These are phyloP conservation scores for Striga asiatica DNA, from an alignment of 257 asterid genomes.

Conservation along the genomic window DNA sequence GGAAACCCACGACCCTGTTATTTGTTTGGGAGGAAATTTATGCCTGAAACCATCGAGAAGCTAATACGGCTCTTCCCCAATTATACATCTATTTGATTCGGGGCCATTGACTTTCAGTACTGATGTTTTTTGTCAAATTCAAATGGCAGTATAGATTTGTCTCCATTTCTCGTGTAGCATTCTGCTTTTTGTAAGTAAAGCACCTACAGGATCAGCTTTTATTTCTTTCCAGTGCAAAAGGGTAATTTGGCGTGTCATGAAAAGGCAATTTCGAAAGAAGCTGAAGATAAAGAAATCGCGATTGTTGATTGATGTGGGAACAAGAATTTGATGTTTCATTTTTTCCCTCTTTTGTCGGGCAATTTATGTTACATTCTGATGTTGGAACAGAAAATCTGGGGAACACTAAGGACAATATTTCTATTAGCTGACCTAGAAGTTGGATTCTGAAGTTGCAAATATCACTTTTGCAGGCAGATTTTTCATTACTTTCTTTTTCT, in stretches of 20 bases:
- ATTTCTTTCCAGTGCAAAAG: conserved; percentile 24
- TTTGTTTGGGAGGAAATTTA: conserved; percentile 81
- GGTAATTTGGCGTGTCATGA: conserved; percentile 15
- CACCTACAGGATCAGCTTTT: conserved; percentile 19
- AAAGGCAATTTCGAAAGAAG: conserved; percentile 14
- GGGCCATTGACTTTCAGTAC: conserved; percentile 19
- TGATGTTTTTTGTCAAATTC: conserved; percentile 54
- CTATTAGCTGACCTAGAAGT: conserved; percentile 28
- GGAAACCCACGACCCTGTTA: conserved; percentile 74
- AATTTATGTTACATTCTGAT: conserved; percentile 27
- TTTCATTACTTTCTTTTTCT: too few species aligned
- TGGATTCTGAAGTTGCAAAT: conserved; percentile 29
- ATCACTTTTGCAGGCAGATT: conserved; percentile 16
- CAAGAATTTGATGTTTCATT: conserved; percentile 27
- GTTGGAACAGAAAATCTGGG: conserved; percentile 19
- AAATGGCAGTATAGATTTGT: conserved; percentile 17
- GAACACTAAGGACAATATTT: conserved; percentile 24
- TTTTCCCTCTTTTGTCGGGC: conserved; percentile 34
- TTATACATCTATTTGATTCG: conserved; percentile 54
- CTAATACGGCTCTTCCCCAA: conserved; percentile 60
- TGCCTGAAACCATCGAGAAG: conserved; percentile 67
- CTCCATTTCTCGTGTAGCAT: conserved; percentile 27
- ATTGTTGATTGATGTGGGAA: conserved; percentile 24
- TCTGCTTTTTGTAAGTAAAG: conserved; percentile 35
- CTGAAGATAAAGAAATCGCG: conserved; percentile 25